Percentiles rank a stretch among this genome's conserved stretches.
These are phyloP conservation scores for Aspergillus asperescens DNA, from an alignment of 495 filamentous ascomycete species.

Conservation along the genomic window DNA sequence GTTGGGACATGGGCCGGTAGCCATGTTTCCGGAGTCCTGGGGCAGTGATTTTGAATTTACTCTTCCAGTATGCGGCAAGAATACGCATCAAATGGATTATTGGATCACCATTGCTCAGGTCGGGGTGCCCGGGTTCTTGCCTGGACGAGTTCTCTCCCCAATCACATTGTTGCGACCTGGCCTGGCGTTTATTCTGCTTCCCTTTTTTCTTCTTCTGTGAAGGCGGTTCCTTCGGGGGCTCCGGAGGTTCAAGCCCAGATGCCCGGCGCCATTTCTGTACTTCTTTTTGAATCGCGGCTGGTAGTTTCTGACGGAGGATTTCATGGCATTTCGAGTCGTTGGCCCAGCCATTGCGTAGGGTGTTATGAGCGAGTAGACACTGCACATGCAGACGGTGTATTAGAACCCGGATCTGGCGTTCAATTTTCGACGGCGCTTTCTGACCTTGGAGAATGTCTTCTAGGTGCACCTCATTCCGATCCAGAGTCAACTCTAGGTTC, in stretches of 20 bases:
- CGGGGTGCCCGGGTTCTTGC: conserved; percentile 62
- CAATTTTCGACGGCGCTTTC: conserved; percentile 79
- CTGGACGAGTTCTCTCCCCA: conserved; percentile 67
- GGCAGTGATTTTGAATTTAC: conserved; percentile 68
- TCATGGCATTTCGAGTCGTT: conserved; percentile 75
- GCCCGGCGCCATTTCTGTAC: conserved; percentile 67
- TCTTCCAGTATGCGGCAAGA: conserved; percentile 80
- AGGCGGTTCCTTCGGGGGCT: conserved; percentile 25
- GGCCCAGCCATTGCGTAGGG: conserved; percentile 78
- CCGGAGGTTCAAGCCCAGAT: conserved; percentile 53
- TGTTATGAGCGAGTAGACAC: conserved; percentile 81
- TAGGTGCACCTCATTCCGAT: conserved; percentile 51
- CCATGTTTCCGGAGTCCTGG: conserved; percentile 85
- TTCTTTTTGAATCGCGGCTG: conserved; percentile 60
- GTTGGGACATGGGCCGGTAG: conserved; percentile 63
- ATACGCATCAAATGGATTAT: conserved; percentile 71
- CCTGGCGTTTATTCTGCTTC: conserved; percentile 33
- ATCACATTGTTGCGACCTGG: conserved; percentile 49
- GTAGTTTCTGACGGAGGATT: conserved; percentile 66
- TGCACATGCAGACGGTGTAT: conserved; percentile 91
- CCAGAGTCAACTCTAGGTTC: conserved; percentile 74
- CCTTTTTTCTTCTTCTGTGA: conserved; percentile 42
- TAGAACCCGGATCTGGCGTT: conserved; percentile 66
- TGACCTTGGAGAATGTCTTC: conserved; percentile 62
- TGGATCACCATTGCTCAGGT: conserved; percentile 77